phyloP scores from a whole-genome alignment of 768 basidiomycete species.

The Boletus rubropictus region DNA sequence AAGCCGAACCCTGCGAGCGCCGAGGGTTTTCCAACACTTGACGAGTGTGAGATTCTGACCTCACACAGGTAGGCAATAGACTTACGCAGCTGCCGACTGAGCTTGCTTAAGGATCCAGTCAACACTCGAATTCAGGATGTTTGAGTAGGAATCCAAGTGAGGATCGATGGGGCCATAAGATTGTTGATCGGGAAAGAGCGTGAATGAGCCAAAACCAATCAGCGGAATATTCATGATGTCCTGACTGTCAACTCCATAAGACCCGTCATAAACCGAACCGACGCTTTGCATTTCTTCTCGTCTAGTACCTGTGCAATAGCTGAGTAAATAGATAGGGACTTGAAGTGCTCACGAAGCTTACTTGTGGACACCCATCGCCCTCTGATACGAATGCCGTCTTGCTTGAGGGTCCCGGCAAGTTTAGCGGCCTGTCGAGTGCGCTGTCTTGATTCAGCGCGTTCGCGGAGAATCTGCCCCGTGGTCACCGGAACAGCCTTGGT shows the following conservation, averaged over 20 bases:
- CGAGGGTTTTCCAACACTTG: constrained; percentile 52
- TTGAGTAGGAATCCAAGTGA: constrained; percentile 45
- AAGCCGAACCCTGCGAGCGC: constrained; percentile 55
- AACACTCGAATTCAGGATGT: constrained; percentile 44
- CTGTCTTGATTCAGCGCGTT: constrained; percentile 46
- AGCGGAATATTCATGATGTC: constrained; percentile 54
- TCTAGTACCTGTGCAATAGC: constrained; percentile 36
- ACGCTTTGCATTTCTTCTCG: constrained; percentile 40
- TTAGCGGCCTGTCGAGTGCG: constrained; percentile 35
- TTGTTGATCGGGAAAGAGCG: constrained; percentile 65
- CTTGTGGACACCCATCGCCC: constrained; percentile 57
- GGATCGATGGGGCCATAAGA: constrained; percentile 46
- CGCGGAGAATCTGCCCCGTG: constrained; percentile 41
- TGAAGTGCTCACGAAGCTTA: constrained; percentile 22
- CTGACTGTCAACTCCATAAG: constrained; percentile 61
- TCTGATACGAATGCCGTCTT: constrained; percentile 45
- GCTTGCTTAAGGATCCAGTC: constrained; percentile 53
- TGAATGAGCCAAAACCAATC: constrained; percentile 56
- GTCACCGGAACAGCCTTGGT: constrained; percentile 39
- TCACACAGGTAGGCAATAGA: background rate
- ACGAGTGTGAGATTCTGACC: constrained; percentile 3
- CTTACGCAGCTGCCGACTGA: constrained; percentile 40
- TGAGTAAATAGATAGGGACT: constrained; percentile 2
- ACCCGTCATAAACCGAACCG: constrained; percentile 54
- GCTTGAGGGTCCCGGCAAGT: constrained; percentile 28